Evolutionary conservation across 352 stramenopile species (phyloP), one percentile per base, ranked within the genome.

Genomic region (Pythium brassicae): DNA sequence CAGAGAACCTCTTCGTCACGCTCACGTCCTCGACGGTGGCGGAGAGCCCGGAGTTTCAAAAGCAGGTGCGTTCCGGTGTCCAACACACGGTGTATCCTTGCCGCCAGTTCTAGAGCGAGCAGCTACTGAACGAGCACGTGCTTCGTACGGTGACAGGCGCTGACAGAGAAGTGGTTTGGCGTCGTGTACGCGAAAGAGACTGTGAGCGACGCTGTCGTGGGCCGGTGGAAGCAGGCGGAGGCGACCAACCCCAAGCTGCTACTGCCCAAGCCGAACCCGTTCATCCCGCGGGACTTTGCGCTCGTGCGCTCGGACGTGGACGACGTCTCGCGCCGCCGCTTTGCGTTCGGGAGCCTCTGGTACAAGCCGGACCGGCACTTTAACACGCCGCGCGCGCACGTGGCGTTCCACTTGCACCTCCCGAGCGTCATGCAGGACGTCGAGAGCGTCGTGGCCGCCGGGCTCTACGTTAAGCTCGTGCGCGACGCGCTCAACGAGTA

Each of bases 241-340:
- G 53, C 49, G 22, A 39, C 43, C 35, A 87, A 88, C 46, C 15
- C 65, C 0, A 71, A 74, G 46, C 64, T 91, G 50, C 63, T 72
- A 42, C 61, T 89, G n/a, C 80, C 76, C 34, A 69, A 62, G 34
- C 71, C 57, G 23, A 92, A 92, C 53, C 76, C 70, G 45, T 92
- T 89, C 59, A 89, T 92, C 55, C 79, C 82, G 23, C 66, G 60
- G 20, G 72, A 92, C 57, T 86, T 92, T 32, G 65, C 75, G n/a
- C 65, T 90, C 20, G 57, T 90, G 15, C 59, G 73, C 9, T 57
- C 65, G 12, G 51, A 57, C 37, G 51, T 52, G 19, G 55, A 62
- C 20, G 66, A 81, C 25, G 46, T 82, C 15, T 56, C 69, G 26
- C 72, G 56, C 50, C 57, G 74, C 4, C 63, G 50, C n/a, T 74